Evolutionary conservation across 2,329 filamentous ascomycete genomes (phyloP).

Genomic region (Aaosphaeria arxii): DNA sequence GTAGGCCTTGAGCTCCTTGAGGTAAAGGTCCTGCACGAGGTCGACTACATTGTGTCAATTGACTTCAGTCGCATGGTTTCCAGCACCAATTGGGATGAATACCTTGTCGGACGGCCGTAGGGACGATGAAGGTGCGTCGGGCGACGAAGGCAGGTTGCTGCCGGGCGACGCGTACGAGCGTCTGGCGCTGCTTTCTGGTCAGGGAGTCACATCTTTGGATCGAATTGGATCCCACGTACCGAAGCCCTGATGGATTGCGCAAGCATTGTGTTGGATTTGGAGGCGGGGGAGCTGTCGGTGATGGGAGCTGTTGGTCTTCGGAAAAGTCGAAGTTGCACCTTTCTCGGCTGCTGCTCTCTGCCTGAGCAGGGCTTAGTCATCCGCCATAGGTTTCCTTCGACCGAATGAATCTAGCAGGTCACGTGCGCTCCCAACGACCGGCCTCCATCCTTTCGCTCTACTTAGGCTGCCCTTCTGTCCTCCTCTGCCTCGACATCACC

Average conservation of each 20-base stretch:
- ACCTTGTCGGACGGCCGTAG: conserved; percentile 61
- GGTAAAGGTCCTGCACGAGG: conserved; percentile 95
- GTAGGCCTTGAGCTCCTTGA: conserved; percentile 93
- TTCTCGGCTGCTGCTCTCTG: background rate
- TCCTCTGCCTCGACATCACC: too few species aligned
- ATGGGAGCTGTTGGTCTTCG: conserved; percentile 12
- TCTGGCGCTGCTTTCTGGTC: conserved; percentile 54
- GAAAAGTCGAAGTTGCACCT: too few species aligned
- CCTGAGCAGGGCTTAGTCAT: background rate
- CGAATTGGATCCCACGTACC: conserved; percentile 41
- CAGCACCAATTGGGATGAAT: conserved; percentile 34
- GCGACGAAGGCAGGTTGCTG: conserved; percentile 53
- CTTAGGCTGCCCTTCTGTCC: too few species aligned
- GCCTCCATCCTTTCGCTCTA: too few species aligned
- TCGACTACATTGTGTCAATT: conserved; percentile 64
- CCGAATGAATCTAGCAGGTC: too few species aligned
- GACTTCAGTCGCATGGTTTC: conserved; percentile 21
- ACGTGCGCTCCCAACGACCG: too few species aligned
- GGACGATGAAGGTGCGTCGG: conserved; percentile 63
- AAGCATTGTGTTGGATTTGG: conserved; percentile 49
- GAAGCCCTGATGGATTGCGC: conserved; percentile 61
- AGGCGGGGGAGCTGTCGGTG: conserved; percentile 27
- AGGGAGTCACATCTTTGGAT: background rate
- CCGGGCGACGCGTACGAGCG: conserved; percentile 59
- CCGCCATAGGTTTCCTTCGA: too few species aligned